Evolutionary conservation across 179 eudicot genomes (phyloP).

Genomic region (Beta macrorhiza): DNA sequence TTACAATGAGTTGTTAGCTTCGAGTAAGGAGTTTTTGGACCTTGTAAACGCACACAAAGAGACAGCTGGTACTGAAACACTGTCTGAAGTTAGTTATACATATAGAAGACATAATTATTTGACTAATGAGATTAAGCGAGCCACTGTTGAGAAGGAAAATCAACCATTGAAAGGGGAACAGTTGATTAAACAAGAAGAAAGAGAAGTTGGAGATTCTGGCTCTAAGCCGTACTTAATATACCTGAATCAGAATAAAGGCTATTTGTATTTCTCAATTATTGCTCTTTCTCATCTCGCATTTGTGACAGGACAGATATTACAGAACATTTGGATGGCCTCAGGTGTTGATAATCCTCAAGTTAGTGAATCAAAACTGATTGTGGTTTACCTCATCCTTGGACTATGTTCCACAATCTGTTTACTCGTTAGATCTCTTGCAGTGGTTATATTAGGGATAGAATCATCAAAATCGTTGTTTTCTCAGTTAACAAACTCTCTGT

Average conservation of each 20-base stretch:
- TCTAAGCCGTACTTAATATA: conserved; percentile 15
- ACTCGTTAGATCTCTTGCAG: conserved; percentile 41
- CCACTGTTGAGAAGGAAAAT: background rate
- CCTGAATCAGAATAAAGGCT: conserved; percentile 33
- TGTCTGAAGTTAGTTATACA: background rate
- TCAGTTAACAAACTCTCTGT: conserved; percentile 8
- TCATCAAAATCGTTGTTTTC: conserved; percentile 56
- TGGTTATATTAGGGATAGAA: conserved; percentile 48
- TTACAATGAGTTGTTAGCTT: conserved; percentile 40
- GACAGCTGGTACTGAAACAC: conserved; percentile 3
- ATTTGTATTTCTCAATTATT: conserved; percentile 41
- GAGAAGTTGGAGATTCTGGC: conserved; percentile 13
- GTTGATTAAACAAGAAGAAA: background rate
- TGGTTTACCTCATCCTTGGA: conserved; percentile 59
- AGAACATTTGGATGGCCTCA: conserved; percentile 77
- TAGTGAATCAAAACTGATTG: conserved; percentile 44
- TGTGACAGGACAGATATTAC: conserved; percentile 41
- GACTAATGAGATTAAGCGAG: background rate
- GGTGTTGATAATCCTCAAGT: conserved; percentile 52
- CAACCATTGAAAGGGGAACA: background rate
- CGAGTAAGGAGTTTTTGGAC: conserved; percentile 47
- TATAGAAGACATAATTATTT: background rate
- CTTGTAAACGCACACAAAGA: conserved; percentile 62
- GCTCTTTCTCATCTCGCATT: conserved; percentile 42
- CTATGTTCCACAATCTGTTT: conserved; percentile 35